Base-by-base conservation (phyloP, 225 moss, liverwort and hornwort genomes). In the Anthoceros angustus region DNA sequence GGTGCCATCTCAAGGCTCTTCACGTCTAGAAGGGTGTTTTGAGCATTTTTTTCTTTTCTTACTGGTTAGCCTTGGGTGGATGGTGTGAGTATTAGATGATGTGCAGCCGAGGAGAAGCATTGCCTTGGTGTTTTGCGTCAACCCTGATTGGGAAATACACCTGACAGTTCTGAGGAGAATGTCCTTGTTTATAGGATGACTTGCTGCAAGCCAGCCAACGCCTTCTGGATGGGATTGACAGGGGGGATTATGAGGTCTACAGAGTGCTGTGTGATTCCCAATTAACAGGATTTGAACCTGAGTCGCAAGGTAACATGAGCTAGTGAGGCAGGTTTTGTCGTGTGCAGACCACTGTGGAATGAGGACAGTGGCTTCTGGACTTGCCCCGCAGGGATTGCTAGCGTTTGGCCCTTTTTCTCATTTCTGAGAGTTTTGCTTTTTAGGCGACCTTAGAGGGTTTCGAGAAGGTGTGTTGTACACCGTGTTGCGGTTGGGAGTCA, bases 281-380 rank as follows among this genome's bases (percentile, higher is more conserved):
- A 77, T 75, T 90, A 65, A 90, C 95, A n/a, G 80, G 88, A 63
- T 95, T 95, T 49, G 95, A 95, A 72, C 88, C 91, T 42, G 76
- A 95, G 67, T 68, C 86, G 66, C 79, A 81, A 86, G 90, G 87
- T 86, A 74, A 63, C 6, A 7, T 40, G 21, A 39, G 16, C 41
- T 2, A 41, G 15, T 4, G 16, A 16, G 0, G 64, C 41, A 64
- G 12, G 12, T 63, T 12, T 12, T 63, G 38, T 25, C 24, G 10
- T 64, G 39, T 48, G 64, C 18, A 5, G 12, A 25, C 24, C 24
- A 39, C 12, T 15, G 12, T 63, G 12, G 6, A 23, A 12, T 21
- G 14, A 25, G 12, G 24, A 11, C 62, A 63, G 24, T 38, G 38
- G 20, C 38, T 24, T 63, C 2, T 63, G 21, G 62, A 10, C 21